These are phyloP conservation scores for Cutaneotrichosporon curvatum DNA, from an alignment of 1,284 basidiomycete genomes.

Conservation along the genomic window DNA sequence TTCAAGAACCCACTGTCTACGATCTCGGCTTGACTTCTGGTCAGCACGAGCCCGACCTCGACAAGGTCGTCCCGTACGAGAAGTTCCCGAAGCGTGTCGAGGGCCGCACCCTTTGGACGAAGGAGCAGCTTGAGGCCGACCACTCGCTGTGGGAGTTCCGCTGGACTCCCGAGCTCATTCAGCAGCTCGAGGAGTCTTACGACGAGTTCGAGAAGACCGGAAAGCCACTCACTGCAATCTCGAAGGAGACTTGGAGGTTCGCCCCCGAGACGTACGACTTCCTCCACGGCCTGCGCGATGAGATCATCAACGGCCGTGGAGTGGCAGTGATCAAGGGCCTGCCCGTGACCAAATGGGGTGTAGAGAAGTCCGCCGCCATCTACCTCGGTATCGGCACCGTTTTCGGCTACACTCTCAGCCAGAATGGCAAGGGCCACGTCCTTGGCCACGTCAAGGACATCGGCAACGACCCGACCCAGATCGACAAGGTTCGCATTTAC, in stretches of 20 bases:
- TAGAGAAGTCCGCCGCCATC: constrained; percentile 41
- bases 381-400: constrained; percentile 45
- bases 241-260: constrained; percentile 17
- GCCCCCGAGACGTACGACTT: constrained; percentile 6
- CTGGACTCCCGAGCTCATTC: constrained; percentile 26
- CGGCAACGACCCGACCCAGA: constrained; percentile 45
- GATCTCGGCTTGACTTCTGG: constrained; percentile 23
- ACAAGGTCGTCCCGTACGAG: constrained; percentile 31
- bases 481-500: constrained; percentile 48
- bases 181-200: constrained; percentile 28
- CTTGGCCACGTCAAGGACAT: constrained; percentile 48
- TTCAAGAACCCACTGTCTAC: too few relatives aligned
- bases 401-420: constrained; percentile 39
- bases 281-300: constrained; percentile 23
- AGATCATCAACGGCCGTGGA: constrained; percentile 34
- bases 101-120: constrained; percentile 35
- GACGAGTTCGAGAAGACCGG: constrained; percentile 26
- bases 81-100: constrained; percentile 40
- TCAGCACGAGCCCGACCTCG: constrained; percentile 23
- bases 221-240: constrained; percentile 15
- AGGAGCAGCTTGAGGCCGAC: constrained; percentile 23
- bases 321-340: constrained; percentile 47
- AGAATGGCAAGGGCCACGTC: constrained; percentile 46
- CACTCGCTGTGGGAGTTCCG: constrained; percentile 28
- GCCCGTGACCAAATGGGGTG: constrained; percentile 40